A percentile compares a stretch with the other conserved stretches of the same genome.
Conservation (phyloP, 2,329 filamentous ascomycete genomes). For the Trichothecium sympodiale region DNA sequence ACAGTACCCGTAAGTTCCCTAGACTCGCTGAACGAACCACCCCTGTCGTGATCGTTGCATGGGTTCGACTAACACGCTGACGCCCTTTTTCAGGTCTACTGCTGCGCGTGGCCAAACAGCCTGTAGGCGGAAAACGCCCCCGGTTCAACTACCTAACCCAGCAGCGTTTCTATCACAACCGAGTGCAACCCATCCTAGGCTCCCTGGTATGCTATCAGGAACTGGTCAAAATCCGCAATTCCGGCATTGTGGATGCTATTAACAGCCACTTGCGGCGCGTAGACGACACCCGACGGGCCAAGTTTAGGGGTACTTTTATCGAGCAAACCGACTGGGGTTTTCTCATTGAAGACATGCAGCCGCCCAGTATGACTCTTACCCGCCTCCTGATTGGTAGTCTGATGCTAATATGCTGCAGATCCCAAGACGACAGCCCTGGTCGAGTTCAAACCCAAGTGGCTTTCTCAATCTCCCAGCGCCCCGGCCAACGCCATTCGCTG, state of each 20-base stretch:
- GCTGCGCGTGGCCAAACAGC: conserved; percentile 27
- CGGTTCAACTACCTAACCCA: conserved; percentile 26
- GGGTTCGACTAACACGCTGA: no score
- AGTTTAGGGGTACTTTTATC: conserved; percentile 36
- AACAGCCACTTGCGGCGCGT: conserved; percentile 41
- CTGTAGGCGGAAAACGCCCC: conserved; percentile 15
- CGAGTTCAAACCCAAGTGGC: conserved; percentile 82
- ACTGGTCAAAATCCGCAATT: conserved; percentile 23
- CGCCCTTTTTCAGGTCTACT: conserved; percentile 18
- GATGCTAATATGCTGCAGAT: no score
- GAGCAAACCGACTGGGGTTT: conserved; percentile 53
- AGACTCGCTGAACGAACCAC: no score
- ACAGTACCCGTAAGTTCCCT: conserved; percentile 11
- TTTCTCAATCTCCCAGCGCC: conserved; percentile 63
- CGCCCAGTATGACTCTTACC: conserved; percentile 14
- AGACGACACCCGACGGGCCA: conserved; percentile 32
- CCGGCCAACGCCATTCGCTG: conserved; percentile 53
- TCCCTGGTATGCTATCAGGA: conserved; percentile 23
- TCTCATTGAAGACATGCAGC: conserved; percentile 61
- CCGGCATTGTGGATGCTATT: conserved; percentile 28
- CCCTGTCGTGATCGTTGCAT: no score
- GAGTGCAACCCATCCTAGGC: conserved; percentile 23
- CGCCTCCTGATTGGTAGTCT: no score
- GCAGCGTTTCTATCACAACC: conserved; percentile 22
- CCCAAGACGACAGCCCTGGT: conserved; percentile 32